Evolutionary conservation across 495 filamentous ascomycete genomes (phyloP), one percentile per base, ranked within the genome.

Genomic region (Xylaria sp.): DNA sequence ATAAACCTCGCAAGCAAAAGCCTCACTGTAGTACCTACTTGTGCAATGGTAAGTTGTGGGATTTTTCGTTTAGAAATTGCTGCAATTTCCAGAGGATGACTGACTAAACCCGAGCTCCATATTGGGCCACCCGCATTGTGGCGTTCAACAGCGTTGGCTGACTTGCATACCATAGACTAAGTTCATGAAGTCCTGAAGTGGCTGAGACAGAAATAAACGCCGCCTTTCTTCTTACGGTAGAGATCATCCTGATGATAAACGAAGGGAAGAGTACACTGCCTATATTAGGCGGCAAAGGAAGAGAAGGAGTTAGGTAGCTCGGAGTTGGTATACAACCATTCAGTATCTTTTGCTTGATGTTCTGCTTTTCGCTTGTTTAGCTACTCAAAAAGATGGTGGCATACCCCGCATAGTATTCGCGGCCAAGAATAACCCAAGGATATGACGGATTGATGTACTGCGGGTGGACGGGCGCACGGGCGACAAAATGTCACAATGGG

Each of bases 321-420:
- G 37, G 43, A 12, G 62, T 41, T 26, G 31, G 46, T 8, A 55
- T 24, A 55, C 46, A 67, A 55, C 19, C 17, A 41, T 14, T 29
- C 14, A 57, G 19, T 19, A 37, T 24, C 21, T n/a, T 29, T 44
- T 31, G 33, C 11, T 7, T n/a, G n/a, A 43, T 15, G 15, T 29
- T 67, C 35, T 31, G 50, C 50, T 40, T 67, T 24, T 41, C 57
- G 33, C 50, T 33, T 15, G 17, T 29, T 15, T 44, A 19, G 35
- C 14, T 26, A 62, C 7, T 31, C 15, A 43, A 9, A 44, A 3
- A 14, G n/a, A 21, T 9, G 33, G 31, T 24, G 37, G 29, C 43
- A 14, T 50, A 65, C 63, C 64, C 64, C 64, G 64, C 64, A 57
- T 57, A 24, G 64, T 29, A 67, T n/a, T 29, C 14, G 37, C 44